A percentile compares a stretch with the other conserved stretches of the same genome.
phyloP scores from a whole-genome alignment of 1,284 basidiomycete genomes.

The Irpex sp. region DNA sequence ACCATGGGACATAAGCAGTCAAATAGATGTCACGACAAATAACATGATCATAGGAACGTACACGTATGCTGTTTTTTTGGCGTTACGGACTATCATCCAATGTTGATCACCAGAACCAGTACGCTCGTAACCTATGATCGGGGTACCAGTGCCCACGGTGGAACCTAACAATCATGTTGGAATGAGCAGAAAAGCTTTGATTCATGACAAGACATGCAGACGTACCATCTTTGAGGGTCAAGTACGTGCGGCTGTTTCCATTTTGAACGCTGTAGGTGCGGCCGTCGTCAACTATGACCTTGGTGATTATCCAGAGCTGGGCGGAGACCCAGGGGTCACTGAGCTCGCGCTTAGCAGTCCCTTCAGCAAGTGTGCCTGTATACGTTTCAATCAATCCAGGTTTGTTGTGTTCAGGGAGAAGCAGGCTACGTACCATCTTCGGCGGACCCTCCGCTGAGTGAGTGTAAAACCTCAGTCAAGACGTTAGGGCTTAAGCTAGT shows the following conservation, averaged over 20 bases:
- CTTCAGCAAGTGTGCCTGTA: not conserved
- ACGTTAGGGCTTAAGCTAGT: not conserved
- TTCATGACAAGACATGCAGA: not conserved
- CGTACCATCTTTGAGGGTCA: not conserved
- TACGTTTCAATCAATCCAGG: not conserved
- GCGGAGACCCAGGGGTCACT: not conserved
- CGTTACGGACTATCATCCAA: not conserved
- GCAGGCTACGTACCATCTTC: not conserved
- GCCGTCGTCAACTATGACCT: not conserved
- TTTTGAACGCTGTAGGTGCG: not conserved
- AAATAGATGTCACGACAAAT: not conserved
- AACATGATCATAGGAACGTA: not conserved
- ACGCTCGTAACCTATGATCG: not conserved
- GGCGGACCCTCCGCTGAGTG: not conserved
- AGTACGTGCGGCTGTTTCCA: not conserved
- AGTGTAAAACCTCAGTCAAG: not conserved
- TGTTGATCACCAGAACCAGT: not conserved
- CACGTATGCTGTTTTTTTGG: not conserved
- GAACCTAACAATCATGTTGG: not conserved
- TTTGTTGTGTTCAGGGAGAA: not conserved
- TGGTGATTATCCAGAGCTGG: constrained; percentile 2
- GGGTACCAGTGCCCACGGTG: not conserved
- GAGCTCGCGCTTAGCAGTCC: not conserved
- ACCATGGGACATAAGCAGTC: not conserved
- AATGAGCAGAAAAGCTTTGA: not conserved